A percentile compares a stretch with the other conserved stretches of the same genome.
Conservation (phyloP, 2,329 filamentous ascomycete genomes). For the Xylariaceae sp. region DNA sequence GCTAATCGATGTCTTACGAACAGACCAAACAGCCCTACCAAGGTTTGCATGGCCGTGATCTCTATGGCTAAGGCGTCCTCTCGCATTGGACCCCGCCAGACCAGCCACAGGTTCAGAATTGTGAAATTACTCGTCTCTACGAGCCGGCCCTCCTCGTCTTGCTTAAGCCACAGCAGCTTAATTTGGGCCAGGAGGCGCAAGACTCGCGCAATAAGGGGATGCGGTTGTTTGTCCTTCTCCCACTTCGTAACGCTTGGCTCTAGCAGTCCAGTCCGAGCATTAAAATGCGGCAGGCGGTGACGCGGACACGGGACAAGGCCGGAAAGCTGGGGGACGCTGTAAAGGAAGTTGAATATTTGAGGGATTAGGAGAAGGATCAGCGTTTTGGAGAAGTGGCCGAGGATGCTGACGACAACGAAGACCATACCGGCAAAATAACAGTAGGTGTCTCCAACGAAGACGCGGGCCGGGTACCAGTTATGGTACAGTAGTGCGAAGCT, state of each 20-base stretch:
- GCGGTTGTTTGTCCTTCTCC: conserved; percentile 70
- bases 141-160: conserved; percentile 72
- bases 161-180: conserved; percentile 70
- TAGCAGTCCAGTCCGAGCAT: conserved; percentile 80
- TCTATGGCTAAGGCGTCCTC: conserved; percentile 84
- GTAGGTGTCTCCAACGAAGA: conserved; percentile 98
- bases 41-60: conserved; percentile 77
- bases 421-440: conserved; percentile 99
- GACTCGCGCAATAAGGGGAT: conserved; percentile 62
- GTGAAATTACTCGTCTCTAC: conserved; percentile 88
- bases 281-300: conserved; percentile 89
- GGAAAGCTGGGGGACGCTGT: conserved; percentile 91
- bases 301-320: conserved; percentile 88
- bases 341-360: conserved; percentile 95
- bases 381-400: conserved; percentile 98
- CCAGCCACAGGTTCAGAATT: conserved; percentile 92
- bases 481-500: conserved; percentile 84
- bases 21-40: conserved; percentile 79
- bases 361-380: conserved; percentile 88
- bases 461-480: conserved; percentile 94
- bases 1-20: conserved; percentile 87
- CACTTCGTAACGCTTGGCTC: conserved; percentile 86
- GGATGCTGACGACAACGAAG: conserved; percentile 94
- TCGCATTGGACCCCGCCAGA: conserved; percentile 89
- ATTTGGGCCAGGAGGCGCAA: conserved; percentile 74